Evolutionary conservation across 352 stramenopile genomes (phyloP).

Genomic region (Sclerospora graminicola): DNA sequence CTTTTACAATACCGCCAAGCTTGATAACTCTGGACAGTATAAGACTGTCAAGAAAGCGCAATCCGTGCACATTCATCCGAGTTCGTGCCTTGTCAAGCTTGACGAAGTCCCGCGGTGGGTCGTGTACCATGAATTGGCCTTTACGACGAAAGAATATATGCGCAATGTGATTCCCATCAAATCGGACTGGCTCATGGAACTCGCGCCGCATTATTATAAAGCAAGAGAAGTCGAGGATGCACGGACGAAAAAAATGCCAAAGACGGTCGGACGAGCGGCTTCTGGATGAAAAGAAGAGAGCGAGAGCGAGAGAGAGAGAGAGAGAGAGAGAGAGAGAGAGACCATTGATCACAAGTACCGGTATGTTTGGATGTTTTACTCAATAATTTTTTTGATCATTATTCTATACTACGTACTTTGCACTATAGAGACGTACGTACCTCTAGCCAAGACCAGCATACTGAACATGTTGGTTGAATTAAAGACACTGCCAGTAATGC

Average conservation of each 20-base stretch:
- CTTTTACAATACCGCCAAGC: slow-evolving; percentile 99
- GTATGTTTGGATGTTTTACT: too few relatives aligned
- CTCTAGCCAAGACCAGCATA: too few relatives aligned
- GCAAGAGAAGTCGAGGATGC: slow-evolving; percentile 93
- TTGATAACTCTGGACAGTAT: slow-evolving; percentile 94
- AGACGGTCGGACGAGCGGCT: slow-evolving; percentile 41
- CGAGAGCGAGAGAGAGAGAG: too few relatives aligned
- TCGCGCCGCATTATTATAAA: slow-evolving; percentile 99
- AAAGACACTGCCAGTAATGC: too few relatives aligned
- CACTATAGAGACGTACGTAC: too few relatives aligned
- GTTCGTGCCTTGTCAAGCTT: slow-evolving; percentile 90
- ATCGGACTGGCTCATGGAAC: slow-evolving; percentile 96
- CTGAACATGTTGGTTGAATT: too few relatives aligned
- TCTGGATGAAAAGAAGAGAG: too few relatives aligned
- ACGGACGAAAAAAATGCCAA: slow-evolving; percentile 97
- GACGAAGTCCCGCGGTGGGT: slow-evolving; percentile 91
- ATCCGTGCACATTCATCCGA: slow-evolving; percentile 98
- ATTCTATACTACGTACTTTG: too few relatives aligned
- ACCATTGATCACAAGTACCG: too few relatives aligned
- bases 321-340: too few relatives aligned
- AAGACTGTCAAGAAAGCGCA: slow-evolving; percentile 98
- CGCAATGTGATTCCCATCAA: slow-evolving; percentile 95
- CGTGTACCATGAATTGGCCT: slow-evolving; percentile 98
- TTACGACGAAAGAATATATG: slow-evolving; percentile 99
- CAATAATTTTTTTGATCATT: too few relatives aligned